Evolutionary conservation across 306 rosid genomes (phyloP).

Genomic region (Malus sieversii): DNA sequence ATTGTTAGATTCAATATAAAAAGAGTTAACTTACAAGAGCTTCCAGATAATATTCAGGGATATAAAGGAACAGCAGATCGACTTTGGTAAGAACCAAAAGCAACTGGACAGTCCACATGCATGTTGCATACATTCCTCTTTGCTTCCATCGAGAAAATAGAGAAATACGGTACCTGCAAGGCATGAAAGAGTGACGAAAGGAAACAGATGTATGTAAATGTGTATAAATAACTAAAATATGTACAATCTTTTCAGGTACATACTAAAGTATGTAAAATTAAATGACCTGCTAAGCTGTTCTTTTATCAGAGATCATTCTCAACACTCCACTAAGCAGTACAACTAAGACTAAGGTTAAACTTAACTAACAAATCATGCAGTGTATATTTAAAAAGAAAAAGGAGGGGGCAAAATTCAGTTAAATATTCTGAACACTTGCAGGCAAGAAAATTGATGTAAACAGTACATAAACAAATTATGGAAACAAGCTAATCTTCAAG

Average conservation of each 20-base stretch:
- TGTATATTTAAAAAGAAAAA: background rate
- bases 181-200: constrained; percentile 11
- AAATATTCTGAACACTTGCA: background rate
- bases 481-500: constrained; percentile 8
- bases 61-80: constrained; percentile 62
- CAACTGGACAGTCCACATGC: constrained; percentile 97
- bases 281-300: background rate
- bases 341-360: background rate
- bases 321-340: background rate
- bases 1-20: background rate
- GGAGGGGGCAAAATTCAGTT: background rate
- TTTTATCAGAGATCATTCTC: background rate
- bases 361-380: background rate
- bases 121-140: constrained; percentile 96
- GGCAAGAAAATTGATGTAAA: background rate
- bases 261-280: background rate
- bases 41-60: constrained; percentile 89
- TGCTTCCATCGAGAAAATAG: constrained; percentile 83
- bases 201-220: background rate
- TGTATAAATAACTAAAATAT: background rate
- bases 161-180: constrained; percentile 71
- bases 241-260: background rate
- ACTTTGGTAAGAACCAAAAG: constrained; percentile 82
- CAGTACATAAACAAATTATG: constrained; percentile 1
- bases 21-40: constrained; percentile 57